Base-by-base conservation (phyloP, 1,284 basidiomycete species). In the Cutaneotrichosporon sp. region DNA sequence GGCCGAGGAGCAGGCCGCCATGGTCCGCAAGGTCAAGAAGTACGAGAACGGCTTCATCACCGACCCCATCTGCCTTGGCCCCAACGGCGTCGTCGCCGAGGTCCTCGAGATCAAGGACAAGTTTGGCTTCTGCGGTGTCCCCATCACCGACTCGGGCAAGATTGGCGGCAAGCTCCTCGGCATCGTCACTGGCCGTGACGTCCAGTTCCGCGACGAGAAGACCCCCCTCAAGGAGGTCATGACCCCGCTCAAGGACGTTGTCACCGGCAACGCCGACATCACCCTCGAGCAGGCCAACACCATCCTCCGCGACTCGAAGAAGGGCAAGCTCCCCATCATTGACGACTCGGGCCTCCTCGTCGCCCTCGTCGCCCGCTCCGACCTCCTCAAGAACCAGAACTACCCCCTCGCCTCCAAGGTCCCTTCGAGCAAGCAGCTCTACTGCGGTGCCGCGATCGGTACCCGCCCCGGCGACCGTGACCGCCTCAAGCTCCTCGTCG, bases 41-140 rank as follows among this genome's bases (percentile, higher is more conserved):
- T 93, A 93, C 79, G 95, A 98, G 81, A 99, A 99, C 78, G 97
- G 97, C 10, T 98, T 99, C 83, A 99, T 99, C 80, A 87, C 91
- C 59, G 93, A 98, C 74, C 95, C 97, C 43, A 85, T 94, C 70
- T 93, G 90, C 64, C 83, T 95, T 52, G 88, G 87, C 24, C 91
- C 92, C 0, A 80, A 85, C 49, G 85, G 91, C 72, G 83, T 83
- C 42, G 93, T 97, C 51, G 90, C 89, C 67, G 91, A 98, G 69
- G 95, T 98, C 16, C 84, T 97, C 56, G 90, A 94, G 65, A 90
- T 98, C 82, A 99, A 99, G 82, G 87, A 88, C 59, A 84, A 87
- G 56, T 87, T 93, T 45, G 97, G 97, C 2, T 99, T 97, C 80
- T 93, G 92, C 72, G 97, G 95, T 69, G 95, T 99, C 65, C 97